phyloP scores from a whole-genome alignment of 129 eudicot genomes.

The Sambucus nigra region DNA sequence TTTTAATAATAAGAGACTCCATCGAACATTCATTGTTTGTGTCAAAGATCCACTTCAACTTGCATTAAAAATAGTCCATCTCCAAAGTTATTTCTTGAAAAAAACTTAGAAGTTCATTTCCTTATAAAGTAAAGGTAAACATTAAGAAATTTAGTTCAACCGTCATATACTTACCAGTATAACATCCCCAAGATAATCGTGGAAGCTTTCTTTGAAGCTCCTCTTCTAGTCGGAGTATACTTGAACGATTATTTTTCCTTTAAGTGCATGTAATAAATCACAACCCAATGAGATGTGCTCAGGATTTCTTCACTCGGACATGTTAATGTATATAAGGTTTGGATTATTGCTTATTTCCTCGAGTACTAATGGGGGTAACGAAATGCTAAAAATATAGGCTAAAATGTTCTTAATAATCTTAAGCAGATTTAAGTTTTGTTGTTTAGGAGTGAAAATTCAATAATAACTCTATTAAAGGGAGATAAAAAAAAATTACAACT shows the following conservation, averaged over 20 bases:
- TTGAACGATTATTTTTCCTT: slow-evolving; percentile 95
- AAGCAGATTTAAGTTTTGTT: neutral
- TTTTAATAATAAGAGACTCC: too few relatives aligned
- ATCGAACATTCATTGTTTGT: too few relatives aligned
- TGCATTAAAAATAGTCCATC: too few relatives aligned
- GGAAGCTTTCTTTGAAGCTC: slow-evolving; percentile 66
- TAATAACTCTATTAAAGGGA: too few relatives aligned
- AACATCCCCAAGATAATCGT: slow-evolving; percentile 64
- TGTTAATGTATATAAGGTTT: slow-evolving; percentile 83
- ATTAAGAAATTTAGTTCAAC: neutral
- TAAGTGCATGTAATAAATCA: slow-evolving; percentile 67
- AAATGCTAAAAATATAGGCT: slow-evolving; percentile 51
- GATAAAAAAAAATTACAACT: too few relatives aligned
- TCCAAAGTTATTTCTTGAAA: too few relatives aligned
- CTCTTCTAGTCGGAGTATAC: slow-evolving; percentile 89
- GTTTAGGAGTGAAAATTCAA: too few relatives aligned
- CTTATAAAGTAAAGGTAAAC: neutral
- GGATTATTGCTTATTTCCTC: slow-evolving; percentile 91
- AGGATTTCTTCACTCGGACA: slow-evolving; percentile 81
- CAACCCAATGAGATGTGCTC: slow-evolving; percentile 87
- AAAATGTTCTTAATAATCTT: neutral
- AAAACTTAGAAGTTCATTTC: too few relatives aligned
- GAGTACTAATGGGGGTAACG: slow-evolving; percentile 94
- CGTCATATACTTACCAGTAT: slow-evolving; percentile 48
- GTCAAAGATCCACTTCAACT: too few relatives aligned